Evolutionary conservation across 495 filamentous ascomycete species (phyloP), one percentile per base, ranked within the genome.

Genomic region (Diplogelasinospora grovesii): DNA sequence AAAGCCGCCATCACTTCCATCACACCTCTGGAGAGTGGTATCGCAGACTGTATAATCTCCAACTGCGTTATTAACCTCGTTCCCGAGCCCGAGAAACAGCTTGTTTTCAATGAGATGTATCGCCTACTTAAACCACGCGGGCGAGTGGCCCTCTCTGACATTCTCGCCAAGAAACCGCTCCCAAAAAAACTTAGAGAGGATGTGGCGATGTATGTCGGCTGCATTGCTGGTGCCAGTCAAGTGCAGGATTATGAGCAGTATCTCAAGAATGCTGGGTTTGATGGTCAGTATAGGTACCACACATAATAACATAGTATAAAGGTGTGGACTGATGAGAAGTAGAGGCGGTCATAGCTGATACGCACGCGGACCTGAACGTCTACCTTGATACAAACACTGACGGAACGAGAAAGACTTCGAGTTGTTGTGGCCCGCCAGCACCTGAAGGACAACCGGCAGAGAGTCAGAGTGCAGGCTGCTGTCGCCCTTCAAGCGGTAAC

Each of bases 61-160:
- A 61, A 62, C 48, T 80, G 77, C 51, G 77, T 81, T 32, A 62
- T 84, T 43, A 86, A 83, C 54, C 73, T 85, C 0, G 75, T 86
- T 0, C 77, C 78, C 1, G 53, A 58, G 13, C 39, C 35, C 0
- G 75, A 83, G 16, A 85, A 82, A 57, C 68, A 47, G 3, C 31
- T 63, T 13, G 77, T 70, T 3, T 83, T 83, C 54, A 19, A 55
- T 7, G 78, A 85, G 63, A 81, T 83, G 49, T 63, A 64, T 52
- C 72, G 82, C 6, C 44, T 86, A 7, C 58, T 84, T 10, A 74
- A 74, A 52, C 66, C 78, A 0, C 74, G 74, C 14, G 81, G 82
- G 1, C 58, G 79, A 18, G 56, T 85, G 15, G 82, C 77, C 4
- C 61, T 87, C 9, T 75, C 70, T n/a, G 81, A 85, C 54, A 79